Evolutionary conservation across 2,329 filamentous ascomycete species (phyloP), one percentile per base, ranked within the genome.

Genomic region (Monosporascus ibericus): DNA sequence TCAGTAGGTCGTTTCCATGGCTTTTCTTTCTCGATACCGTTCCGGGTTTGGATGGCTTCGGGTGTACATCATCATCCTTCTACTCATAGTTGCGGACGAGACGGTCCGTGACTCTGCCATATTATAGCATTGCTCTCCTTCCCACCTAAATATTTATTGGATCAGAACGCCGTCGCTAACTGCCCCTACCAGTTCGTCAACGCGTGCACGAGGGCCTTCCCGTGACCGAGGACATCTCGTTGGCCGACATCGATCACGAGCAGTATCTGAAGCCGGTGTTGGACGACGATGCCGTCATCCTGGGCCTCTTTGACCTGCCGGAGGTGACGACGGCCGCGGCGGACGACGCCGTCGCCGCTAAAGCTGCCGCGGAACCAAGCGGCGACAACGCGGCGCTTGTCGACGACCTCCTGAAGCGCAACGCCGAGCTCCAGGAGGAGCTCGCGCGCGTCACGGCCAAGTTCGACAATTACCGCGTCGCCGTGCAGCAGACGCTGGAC

Each of bases 231-330:
- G 71, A 86, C 44, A 84, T 89, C 53, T 76, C 82, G 3, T 74
- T 74, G 37, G 72, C 75, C 2, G 75, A 84, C 25, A 84, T 96
- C 56, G 78, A 84, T n/a, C 82, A 90, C 55, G 92, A 97, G 58
- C 78, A 80, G 58, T 95, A 85, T 65, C 76, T 99, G 53, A 87
- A 88, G 65, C 94, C 94, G 0, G 85, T 91, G 4, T 72, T 99
- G 7, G 86, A 94, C 53, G 90, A 96, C 60, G 94, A 99, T 67
- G 88, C 92, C 4, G 75, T 97, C 50, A 82, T 99, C 34, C 91
- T 95, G 66, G 88, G 82, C 52, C 76, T 99, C 20, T 92, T 95
- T 58, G 94, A 96, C 56, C 75, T 95, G 18, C 76, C 79, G 9
- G 72, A 75, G 38, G 69, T 75, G 27, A 69, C 71, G 14, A 60